phyloP scores from a whole-genome alignment of 2,329 filamentous ascomycete genomes.

The Fusarium sp. region DNA sequence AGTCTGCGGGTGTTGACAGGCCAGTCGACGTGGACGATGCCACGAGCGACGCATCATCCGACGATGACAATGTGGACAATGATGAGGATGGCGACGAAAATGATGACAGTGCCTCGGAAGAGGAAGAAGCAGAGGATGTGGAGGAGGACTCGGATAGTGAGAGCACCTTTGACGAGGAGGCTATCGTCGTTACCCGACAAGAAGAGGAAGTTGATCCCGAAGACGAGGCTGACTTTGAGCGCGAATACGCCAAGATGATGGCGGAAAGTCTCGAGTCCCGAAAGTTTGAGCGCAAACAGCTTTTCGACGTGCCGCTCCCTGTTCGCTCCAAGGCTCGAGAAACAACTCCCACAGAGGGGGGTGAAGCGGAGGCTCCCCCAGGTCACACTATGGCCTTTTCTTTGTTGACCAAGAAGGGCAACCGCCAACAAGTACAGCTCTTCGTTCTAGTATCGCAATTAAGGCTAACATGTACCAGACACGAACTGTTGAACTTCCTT shows the following conservation, averaged over 20 bases:
- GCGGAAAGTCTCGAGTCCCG: conserved; percentile 94
- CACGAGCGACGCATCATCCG: conserved; percentile 76
- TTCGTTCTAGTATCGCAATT: neutral
- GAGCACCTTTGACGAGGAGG: conserved; percentile 83
- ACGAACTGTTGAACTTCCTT: conserved; percentile 87
- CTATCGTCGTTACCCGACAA: conserved; percentile 90
- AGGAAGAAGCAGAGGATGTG: conserved; percentile 70
- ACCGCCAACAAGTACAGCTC: conserved; percentile 83
- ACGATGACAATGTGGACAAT: conserved; percentile 78
- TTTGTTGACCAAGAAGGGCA: conserved; percentile 93
- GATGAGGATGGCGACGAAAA: conserved; percentile 73
- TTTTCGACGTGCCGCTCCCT: conserved; percentile 97
- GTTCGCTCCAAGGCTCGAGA: conserved; percentile 81
- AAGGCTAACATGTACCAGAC: conserved; percentile 67
- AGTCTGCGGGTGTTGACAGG: conserved; percentile 78
- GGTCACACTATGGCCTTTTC: conserved; percentile 91
- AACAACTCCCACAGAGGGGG: conserved; percentile 48
- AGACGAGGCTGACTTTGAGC: conserved; percentile 96
- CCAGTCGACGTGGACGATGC: conserved; percentile 77
- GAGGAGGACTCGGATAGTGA: conserved; percentile 64
- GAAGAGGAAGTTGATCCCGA: conserved; percentile 93
- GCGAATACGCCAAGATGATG: conserved; percentile 99
- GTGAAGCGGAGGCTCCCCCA: conserved; percentile 38
- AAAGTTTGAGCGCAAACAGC: conserved; percentile 93
- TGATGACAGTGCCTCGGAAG: conserved; percentile 69